phyloP scores from a whole-genome alignment of 2,329 filamentous ascomycete genomes.

The Aspergillus persii region DNA sequence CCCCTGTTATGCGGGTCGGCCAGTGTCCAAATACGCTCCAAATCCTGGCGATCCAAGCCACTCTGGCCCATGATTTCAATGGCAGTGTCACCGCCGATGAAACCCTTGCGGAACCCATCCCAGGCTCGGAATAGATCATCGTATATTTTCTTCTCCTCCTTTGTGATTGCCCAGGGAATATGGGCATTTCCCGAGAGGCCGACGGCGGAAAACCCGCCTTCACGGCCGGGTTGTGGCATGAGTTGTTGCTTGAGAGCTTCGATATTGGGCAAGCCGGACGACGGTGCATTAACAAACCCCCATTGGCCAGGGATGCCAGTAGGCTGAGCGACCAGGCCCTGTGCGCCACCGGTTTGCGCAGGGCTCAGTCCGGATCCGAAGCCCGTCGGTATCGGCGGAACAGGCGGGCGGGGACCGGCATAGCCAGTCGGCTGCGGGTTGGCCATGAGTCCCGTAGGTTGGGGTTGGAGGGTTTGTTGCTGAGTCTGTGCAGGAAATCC shows the following conservation, averaged over 20 bases:
- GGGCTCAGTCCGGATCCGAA: constrained; percentile 63
- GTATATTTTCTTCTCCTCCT: constrained; percentile 96
- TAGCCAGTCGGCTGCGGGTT: constrained; percentile 78
- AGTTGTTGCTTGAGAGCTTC: constrained; percentile 88
- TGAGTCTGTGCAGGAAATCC: constrained; percentile 49
- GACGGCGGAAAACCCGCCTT: constrained; percentile 78
- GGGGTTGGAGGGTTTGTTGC: constrained; percentile 58
- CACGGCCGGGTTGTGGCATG: constrained; percentile 95
- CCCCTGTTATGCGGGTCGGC: constrained; percentile 93
- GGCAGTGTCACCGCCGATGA: constrained; percentile 84
- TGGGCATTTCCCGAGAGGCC: constrained; percentile 91
- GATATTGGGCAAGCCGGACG: constrained; percentile 87
- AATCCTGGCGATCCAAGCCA: constrained; percentile 82
- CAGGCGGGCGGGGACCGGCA: constrained; percentile 73
- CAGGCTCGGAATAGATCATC: constrained; percentile 93
- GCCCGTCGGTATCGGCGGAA: constrained; percentile 76
- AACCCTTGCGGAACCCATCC: constrained; percentile 93
- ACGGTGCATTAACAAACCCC: constrained; percentile 95
- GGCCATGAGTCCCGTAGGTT: constrained; percentile 68
- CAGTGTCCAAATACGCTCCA: constrained; percentile 92
- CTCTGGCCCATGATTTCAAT: constrained; percentile 98
- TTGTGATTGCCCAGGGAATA: constrained; percentile 97
- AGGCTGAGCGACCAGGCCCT: constrained; percentile 81
- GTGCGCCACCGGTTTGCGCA: constrained; percentile 66
- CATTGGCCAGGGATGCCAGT: constrained; percentile 92